A percentile compares a stretch with the other conserved stretches of the same genome.
phyloP scores from a whole-genome alignment of 495 filamentous ascomycete genomes.

The Lophiostoma macrostomum region DNA sequence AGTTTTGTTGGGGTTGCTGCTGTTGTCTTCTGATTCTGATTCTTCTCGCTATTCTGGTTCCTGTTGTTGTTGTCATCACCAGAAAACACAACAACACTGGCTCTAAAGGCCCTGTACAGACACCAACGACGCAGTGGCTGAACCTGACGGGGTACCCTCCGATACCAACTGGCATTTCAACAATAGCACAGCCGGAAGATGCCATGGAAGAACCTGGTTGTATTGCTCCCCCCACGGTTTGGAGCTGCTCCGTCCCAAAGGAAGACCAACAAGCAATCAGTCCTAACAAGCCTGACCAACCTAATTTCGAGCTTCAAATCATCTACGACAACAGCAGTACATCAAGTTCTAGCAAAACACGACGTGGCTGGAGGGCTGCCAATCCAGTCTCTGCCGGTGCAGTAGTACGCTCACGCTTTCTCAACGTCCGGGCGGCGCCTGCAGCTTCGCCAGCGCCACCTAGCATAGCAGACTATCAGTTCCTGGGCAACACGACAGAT shows the following conservation, averaged over 20 bases:
- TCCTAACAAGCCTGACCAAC: conserved; percentile 61
- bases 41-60: conserved; percentile 30
- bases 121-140: conserved; percentile 71
- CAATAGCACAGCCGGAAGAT: conserved; percentile 64
- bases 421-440: conserved; percentile 33
- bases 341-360: conserved; percentile 38
- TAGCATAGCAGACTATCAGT: conserved; percentile 63
- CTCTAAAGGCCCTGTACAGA: no score
- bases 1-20: conserved; percentile 28
- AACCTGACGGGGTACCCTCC: conserved; percentile 84
- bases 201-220: conserved; percentile 59
- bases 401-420: conserved; percentile 24
- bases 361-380: conserved; percentile 14
- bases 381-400: conserved; percentile 32
- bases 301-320: conserved; percentile 77
- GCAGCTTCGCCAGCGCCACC: conserved; percentile 63
- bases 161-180: conserved; percentile 77
- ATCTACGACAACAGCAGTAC: conserved; percentile 70
- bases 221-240: conserved; percentile 64
- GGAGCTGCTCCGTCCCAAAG: conserved; percentile 80
- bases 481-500: conserved; percentile 84
- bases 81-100: conserved; percentile 14
- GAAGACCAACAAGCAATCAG: conserved; percentile 60
- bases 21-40: conserved; percentile 30
- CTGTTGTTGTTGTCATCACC: conserved; percentile 23